These are phyloP conservation scores for Allomyces macrogynus DNA, from an alignment of 192 early-diverging fungal genomes.

Conservation along the genomic window DNA sequence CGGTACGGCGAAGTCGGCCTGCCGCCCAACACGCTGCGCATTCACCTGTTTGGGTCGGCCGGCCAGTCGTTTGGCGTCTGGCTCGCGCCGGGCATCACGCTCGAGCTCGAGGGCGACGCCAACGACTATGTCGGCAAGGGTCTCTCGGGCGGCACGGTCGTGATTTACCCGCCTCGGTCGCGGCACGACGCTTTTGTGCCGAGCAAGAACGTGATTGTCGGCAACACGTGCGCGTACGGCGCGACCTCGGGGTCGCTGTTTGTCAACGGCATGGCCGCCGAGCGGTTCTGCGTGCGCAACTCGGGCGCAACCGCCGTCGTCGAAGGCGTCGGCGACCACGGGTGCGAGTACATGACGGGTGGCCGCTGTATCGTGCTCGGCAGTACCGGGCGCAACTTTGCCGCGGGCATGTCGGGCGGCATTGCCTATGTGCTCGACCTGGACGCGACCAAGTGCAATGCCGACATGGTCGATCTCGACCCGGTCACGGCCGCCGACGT, in stretches of 20 bases:
- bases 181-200: slow-evolving; percentile 42
- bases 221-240: slow-evolving; percentile 95
- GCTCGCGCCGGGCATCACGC: slow-evolving; percentile 65
- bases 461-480: slow-evolving; percentile 78
- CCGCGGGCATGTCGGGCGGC: slow-evolving; percentile 96
- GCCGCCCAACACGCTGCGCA: slow-evolving; percentile 66
- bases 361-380: slow-evolving; percentile 82
- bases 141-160: slow-evolving; percentile 75
- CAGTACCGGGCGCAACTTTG: slow-evolving; percentile 84
- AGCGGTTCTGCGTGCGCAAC: slow-evolving; percentile 95
- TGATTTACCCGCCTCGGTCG: slow-evolving; percentile 70
- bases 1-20: slow-evolving; percentile 58
- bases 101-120: slow-evolving; percentile 90
- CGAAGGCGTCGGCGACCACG: slow-evolving; percentile 95
- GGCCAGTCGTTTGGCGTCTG: slow-evolving; percentile 94
- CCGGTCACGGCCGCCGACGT: slow-evolving; percentile 35
- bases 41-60: slow-evolving; percentile 73
- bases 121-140: slow-evolving; percentile 99
- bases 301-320: slow-evolving; percentile 86
- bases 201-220: slow-evolving; percentile 79
- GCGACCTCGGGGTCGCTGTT: slow-evolving; percentile 81
- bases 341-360: slow-evolving; percentile 99
- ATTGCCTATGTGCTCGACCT: slow-evolving; percentile 80
- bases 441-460: slow-evolving; percentile 56
- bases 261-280: slow-evolving; percentile 83